Conservation (phyloP, 495 filamentous ascomycete genomes). For the Chaetomium tenue region DNA sequence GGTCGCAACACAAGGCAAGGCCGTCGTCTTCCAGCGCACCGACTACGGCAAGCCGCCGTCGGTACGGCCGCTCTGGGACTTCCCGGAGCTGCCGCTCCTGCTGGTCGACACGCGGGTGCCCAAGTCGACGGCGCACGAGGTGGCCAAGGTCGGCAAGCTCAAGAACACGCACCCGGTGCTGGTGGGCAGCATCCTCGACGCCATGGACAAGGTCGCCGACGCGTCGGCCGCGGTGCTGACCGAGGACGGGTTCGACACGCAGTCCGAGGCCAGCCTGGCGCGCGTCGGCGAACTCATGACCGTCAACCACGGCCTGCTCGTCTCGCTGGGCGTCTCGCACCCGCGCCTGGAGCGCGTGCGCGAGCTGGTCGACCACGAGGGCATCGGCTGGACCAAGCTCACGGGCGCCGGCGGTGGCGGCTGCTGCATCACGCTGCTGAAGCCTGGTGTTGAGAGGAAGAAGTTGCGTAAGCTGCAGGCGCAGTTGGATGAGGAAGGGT, state of each 20-base stretch:
- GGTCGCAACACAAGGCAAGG: conserved; percentile 88
- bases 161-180: conserved; percentile 67
- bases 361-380: conserved; percentile 82
- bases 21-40: conserved; percentile 79
- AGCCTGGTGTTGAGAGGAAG: conserved; percentile 53
- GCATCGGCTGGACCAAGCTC: conserved; percentile 96
- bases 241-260: conserved; percentile 58
- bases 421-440: conserved; percentile 87
- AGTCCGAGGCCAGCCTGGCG: conserved; percentile 57
- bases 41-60: conserved; percentile 74
- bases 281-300: conserved; percentile 81
- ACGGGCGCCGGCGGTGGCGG: conserved; percentile 95
- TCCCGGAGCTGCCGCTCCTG: conserved; percentile 85
- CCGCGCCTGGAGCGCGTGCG: conserved; percentile 88
- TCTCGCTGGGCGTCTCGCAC: conserved; percentile 88
- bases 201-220: conserved; percentile 76
- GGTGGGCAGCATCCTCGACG: conserved; percentile 72
- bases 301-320: conserved; percentile 88
- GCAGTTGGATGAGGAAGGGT: conserved; percentile 71
- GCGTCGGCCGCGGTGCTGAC: conserved; percentile 71
- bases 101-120: conserved; percentile 82
- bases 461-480: conserved; percentile 59
- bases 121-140: conserved; percentile 77
- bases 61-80: conserved; percentile 75
- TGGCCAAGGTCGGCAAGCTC: conserved; percentile 77